Conservation (phyloP, 768 basidiomycete species). For the Scleroderma bovista region DNA sequence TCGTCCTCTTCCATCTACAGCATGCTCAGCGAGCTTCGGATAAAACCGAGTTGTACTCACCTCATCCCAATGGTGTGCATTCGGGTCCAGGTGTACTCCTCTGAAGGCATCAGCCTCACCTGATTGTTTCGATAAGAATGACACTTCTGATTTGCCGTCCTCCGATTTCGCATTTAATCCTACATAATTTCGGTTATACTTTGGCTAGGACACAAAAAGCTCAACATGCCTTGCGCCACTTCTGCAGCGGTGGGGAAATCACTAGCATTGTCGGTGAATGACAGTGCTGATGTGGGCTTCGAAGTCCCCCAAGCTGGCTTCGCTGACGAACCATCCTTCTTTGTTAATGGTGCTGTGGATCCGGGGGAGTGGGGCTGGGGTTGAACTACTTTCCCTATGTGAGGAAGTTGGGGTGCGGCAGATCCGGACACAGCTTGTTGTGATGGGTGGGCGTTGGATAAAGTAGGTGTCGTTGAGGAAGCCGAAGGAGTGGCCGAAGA, state of each 20-base stretch:
- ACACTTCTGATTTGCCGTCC: conserved; percentile 48
- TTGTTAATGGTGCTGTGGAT: conserved; percentile 29
- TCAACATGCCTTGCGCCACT: conserved; percentile 71
- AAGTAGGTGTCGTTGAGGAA: conserved; percentile 43
- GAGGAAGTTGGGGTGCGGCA: conserved; percentile 47
- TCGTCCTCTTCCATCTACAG: conserved; percentile 86
- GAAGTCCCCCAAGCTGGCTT: conserved; percentile 75
- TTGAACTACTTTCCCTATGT: conserved; percentile 62
- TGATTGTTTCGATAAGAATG: conserved; percentile 50
- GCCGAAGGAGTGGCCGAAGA: conserved; percentile 64
- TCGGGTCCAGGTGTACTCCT: conserved; percentile 89
- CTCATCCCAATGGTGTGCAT: conserved; percentile 97
- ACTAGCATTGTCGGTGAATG: conserved; percentile 40
- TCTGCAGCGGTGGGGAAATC: conserved; percentile 98
- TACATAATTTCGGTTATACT: conserved; percentile 13
- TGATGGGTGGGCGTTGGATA: conserved; percentile 42
- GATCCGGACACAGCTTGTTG: conserved; percentile 35
- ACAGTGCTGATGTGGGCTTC: conserved; percentile 30
- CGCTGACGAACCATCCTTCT: conserved; percentile 21
- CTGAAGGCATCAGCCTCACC: conserved; percentile 89
- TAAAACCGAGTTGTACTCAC: conserved; percentile 41
- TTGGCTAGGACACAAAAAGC: neutral
- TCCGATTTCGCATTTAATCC: conserved; percentile 18
- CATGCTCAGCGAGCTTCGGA: conserved; percentile 4
- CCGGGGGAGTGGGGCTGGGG: conserved; percentile 42